These are phyloP conservation scores for Eutrema japonicum DNA, from an alignment of 345 rosid genomes.

Conservation along the genomic window DNA sequence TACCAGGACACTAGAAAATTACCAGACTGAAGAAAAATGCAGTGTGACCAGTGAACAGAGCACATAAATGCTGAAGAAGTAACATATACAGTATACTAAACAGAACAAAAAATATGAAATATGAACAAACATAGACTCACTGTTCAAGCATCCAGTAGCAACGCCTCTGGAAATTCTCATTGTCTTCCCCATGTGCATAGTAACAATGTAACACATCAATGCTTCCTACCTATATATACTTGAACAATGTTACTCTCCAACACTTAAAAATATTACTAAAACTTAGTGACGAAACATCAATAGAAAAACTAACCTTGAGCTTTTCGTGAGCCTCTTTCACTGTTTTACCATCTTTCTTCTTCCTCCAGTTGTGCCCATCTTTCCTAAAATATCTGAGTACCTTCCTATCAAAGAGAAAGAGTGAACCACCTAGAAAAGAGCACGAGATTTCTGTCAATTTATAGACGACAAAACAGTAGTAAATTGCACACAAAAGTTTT, in stretches of 20 bases:
- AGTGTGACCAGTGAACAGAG: background rate
- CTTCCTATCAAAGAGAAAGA: conserved; percentile 87
- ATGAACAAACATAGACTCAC: conserved; percentile 51
- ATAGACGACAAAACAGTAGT: conserved; percentile 4
- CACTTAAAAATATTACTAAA: background rate
- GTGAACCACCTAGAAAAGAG: conserved; percentile 70
- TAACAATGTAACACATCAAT: conserved; percentile 92
- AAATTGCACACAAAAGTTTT: conserved; percentile 11
- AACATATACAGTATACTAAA: background rate
- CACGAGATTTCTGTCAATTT: conserved; percentile 37
- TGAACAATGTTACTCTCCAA: conserved; percentile 26
- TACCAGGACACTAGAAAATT: conserved; percentile 19
- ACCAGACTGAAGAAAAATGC: conserved; percentile 8
- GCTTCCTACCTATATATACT: conserved; percentile 66
- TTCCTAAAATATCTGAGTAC: conserved; percentile 83
- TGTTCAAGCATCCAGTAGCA: conserved; percentile 95
- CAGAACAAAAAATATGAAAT: conserved; percentile 7
- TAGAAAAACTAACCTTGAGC: conserved; percentile 79
- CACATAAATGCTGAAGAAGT: conserved; percentile 20
- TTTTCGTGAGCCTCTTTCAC: conserved; percentile 98
- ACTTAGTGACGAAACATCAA: conserved; percentile 2
- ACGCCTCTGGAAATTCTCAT: conserved; percentile 82
- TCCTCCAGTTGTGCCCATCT: conserved; percentile 93
- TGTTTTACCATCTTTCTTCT: conserved; percentile 94
- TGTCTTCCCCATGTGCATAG: conserved; percentile 93